phyloP scores from a whole-genome alignment of 2,329 filamentous ascomycete species.

The Shiraia sp. region DNA sequence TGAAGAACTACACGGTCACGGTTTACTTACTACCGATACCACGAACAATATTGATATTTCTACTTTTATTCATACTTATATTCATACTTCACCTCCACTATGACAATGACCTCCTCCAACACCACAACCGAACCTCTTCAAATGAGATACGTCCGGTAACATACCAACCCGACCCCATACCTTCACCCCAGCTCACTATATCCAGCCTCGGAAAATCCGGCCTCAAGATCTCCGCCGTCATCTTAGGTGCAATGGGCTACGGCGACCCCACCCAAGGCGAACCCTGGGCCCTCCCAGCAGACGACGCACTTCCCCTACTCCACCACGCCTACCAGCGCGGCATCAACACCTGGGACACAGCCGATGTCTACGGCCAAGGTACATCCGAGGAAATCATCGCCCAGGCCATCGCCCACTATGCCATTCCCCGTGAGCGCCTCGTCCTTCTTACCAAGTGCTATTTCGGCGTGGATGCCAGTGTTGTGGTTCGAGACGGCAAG shows the following conservation, averaged over 20 bases:
- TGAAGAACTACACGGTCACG: too few relatives aligned
- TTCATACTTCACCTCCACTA: too few relatives aligned
- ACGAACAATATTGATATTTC: too few relatives aligned
- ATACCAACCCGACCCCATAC: too few relatives aligned
- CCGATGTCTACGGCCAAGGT: conserved; percentile 30
- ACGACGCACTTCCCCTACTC: conserved; percentile 42
- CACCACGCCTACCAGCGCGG: conserved; percentile 47
- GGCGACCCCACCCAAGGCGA: conserved; percentile 18
- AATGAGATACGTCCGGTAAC: too few relatives aligned
- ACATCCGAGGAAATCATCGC: conserved; percentile 27
- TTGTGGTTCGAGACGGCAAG: too few relatives aligned
- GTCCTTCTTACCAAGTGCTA: conserved; percentile 29
- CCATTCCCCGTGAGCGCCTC: conserved; percentile 26
- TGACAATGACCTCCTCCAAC: too few relatives aligned
- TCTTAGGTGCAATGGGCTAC: conserved; percentile 30
- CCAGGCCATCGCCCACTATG: conserved; percentile 18
- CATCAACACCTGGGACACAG: conserved; percentile 50
- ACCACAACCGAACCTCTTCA: too few relatives aligned
- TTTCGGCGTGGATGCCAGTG: not conserved
- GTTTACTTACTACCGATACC: too few relatives aligned
- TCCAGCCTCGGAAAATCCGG: conserved; percentile 35
- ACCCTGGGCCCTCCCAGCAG: conserved; percentile 39
- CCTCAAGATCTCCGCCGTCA: conserved; percentile 45
- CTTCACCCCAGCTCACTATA: too few relatives aligned
- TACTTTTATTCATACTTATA: too few relatives aligned